phyloP scores from a whole-genome alignment of 768 basidiomycete species.

The Leucosporidium creatinivorum region DNA sequence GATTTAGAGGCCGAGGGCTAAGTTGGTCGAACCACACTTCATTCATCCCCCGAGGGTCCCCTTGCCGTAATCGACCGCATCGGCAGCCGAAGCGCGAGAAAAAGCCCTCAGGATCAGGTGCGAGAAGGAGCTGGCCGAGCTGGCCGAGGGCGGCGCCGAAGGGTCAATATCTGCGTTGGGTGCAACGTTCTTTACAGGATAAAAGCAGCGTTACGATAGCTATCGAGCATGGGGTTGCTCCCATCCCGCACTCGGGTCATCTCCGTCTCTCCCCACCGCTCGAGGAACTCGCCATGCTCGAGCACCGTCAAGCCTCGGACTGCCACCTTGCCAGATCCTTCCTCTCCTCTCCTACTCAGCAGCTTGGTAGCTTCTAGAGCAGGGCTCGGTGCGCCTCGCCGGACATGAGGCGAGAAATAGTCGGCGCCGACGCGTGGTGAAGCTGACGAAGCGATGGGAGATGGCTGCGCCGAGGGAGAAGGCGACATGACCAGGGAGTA shows the following conservation, averaged over 20 bases:
- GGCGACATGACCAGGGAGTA: slow-evolving; percentile 66
- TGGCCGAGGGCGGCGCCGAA: no score
- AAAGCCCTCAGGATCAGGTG: no score
- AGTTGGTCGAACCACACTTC: no score
- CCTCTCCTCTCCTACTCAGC: slow-evolving; percentile 37
- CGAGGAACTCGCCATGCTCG: slow-evolving; percentile 80
- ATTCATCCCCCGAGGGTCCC: no score
- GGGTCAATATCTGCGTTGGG: no score
- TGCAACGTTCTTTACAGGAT: slow-evolving; percentile 9
- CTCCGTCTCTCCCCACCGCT: slow-evolving; percentile 68
- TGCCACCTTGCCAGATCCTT: slow-evolving; percentile 32
- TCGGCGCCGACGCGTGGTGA: slow-evolving; percentile 31
- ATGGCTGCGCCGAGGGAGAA: slow-evolving; percentile 1
- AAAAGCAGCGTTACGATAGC: slow-evolving; percentile 35
- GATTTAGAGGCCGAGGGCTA: no score
- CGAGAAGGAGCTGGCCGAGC: no score
- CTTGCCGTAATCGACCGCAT: no score
- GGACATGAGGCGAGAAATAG: slow-evolving; percentile 34
- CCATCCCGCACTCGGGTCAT: slow-evolving; percentile 49
- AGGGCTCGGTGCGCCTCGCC: background rate
- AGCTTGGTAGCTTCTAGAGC: slow-evolving; percentile 45
- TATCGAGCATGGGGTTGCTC: slow-evolving; percentile 36
- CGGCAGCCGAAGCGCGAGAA: no score
- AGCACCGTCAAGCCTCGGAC: slow-evolving; percentile 76
- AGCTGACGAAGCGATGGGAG: slow-evolving; percentile 22